phyloP scores from a whole-genome alignment of 495 filamentous ascomycete species.

The Talaromyces wortmannii region DNA sequence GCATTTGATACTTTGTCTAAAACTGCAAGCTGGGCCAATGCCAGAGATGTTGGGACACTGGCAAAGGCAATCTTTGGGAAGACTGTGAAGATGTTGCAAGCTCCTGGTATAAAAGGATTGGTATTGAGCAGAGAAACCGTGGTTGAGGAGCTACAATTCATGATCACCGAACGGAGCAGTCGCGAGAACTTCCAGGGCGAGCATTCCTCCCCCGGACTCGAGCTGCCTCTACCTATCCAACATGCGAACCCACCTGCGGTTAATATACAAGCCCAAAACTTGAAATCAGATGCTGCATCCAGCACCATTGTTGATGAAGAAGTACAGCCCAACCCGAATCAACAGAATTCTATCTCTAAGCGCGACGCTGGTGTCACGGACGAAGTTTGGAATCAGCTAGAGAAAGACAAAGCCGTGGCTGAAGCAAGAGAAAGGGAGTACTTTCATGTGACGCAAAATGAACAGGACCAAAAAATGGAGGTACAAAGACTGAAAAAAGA shows the following conservation, averaged over 20 bases:
- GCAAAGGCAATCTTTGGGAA: constrained; percentile 44
- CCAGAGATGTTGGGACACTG: constrained; percentile 55
- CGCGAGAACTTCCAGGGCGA: not conserved
- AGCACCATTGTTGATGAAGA: not conserved
- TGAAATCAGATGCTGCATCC: not conserved
- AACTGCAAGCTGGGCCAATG: constrained; percentile 60
- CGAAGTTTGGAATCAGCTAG: constrained; percentile 49
- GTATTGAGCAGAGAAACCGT: constrained; percentile 18
- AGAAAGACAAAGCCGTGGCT: constrained; percentile 32
- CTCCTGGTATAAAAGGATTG: constrained; percentile 9
- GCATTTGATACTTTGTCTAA: constrained; percentile 34
- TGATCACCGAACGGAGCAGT: not conserved
- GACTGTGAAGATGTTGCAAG: constrained; percentile 17
- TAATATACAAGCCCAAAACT: too few species aligned
- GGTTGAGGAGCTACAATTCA: constrained; percentile 11
- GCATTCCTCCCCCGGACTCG: not conserved
- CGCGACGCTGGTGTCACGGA: constrained; percentile 54
- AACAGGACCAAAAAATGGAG: constrained; percentile 1
- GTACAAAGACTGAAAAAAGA: constrained; percentile 35
- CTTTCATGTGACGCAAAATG: constrained; percentile 1
- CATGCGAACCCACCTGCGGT: too few species aligned
- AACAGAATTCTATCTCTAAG: not conserved
- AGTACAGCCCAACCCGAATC: not conserved
- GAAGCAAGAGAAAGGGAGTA: constrained; percentile 9
- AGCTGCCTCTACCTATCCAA: too few species aligned